Conservation (phyloP, 371 early-diverging fungal species). For the Homolaphlyctis polyrhiza region DNA sequence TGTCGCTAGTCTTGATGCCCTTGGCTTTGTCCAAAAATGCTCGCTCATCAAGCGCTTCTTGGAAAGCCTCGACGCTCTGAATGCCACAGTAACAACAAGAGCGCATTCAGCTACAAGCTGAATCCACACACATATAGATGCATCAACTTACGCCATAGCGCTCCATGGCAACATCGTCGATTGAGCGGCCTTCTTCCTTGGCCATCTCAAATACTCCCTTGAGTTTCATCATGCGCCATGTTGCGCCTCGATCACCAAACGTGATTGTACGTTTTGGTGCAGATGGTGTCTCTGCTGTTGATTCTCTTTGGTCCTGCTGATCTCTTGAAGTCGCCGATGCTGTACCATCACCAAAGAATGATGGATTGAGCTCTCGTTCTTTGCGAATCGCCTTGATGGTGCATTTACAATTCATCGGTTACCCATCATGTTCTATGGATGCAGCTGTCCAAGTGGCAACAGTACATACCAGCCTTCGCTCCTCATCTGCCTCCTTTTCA, state of each 20-base stretch:
- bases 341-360: neutral
- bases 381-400: neutral
- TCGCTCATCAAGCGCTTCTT: conserved; percentile 62
- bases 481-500: neutral
- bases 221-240: conserved; percentile 80
- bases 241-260: conserved; percentile 72
- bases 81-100: too few relatives aligned
- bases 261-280: conserved; percentile 10
- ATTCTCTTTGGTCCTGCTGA: neutral
- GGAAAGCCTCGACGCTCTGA: conserved; percentile 59
- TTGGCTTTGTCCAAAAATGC: conserved; percentile 50
- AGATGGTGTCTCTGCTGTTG: neutral
- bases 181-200: conserved; percentile 56
- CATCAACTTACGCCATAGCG: conserved; percentile 48
- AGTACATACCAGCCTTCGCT: neutral
- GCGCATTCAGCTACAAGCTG: conserved; percentile 12
- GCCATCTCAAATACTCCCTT: conserved; percentile 66
- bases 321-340: neutral
- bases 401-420: neutral
- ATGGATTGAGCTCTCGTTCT: neutral
- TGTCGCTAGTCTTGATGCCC: neutral
- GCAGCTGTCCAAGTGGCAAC: neutral
- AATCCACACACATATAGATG: neutral
- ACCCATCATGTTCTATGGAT: neutral
- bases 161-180: conserved; percentile 68